phyloP scores from a whole-genome alignment of 192 early-diverging fungal species.

The Rhizoclosmatium globosum region DNA sequence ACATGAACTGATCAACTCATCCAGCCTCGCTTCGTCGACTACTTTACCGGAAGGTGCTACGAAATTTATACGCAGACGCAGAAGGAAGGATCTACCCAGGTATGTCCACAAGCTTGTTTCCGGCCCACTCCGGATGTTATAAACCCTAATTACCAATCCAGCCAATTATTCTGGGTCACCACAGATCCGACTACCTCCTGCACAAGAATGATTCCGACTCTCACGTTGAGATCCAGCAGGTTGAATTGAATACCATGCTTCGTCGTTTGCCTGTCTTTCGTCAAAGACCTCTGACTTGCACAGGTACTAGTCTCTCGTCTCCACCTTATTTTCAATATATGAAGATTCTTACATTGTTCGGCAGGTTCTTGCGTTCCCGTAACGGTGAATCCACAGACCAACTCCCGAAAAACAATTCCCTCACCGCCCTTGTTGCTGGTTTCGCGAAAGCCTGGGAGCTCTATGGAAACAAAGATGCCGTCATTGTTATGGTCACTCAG shows the following conservation, averaged over 20 bases:
- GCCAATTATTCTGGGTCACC: conserved; percentile 80
- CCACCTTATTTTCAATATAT: background rate
- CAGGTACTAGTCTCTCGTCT: conserved; percentile 48
- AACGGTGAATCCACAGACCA: background rate
- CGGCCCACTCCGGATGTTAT: too few relatives aligned
- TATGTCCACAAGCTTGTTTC: conserved; percentile 23
- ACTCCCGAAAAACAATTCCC: conserved; percentile 66
- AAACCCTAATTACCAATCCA: conserved; percentile 34
- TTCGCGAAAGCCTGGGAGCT: conserved; percentile 70
- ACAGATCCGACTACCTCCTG: conserved; percentile 93
- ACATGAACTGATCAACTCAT: background rate
- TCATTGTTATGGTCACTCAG: conserved; percentile 90
- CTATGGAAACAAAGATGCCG: conserved; percentile 64
- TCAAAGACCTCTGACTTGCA: conserved; percentile 80
- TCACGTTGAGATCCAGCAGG: conserved; percentile 81
- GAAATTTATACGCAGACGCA: conserved; percentile 76
- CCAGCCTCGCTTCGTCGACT: conserved; percentile 78
- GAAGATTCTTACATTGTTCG: too few relatives aligned
- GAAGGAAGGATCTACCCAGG: conserved; percentile 67
- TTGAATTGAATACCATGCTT: conserved; percentile 97
- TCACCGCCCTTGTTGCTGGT: conserved; percentile 75
- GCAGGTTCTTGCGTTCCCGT: background rate
- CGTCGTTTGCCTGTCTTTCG: conserved; percentile 89
- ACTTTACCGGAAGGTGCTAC: conserved; percentile 81
- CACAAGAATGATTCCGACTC: conserved; percentile 58